Base-by-base conservation (phyloP, 2,329 filamentous ascomycete species). In the Alternaria brassicicola region DNA sequence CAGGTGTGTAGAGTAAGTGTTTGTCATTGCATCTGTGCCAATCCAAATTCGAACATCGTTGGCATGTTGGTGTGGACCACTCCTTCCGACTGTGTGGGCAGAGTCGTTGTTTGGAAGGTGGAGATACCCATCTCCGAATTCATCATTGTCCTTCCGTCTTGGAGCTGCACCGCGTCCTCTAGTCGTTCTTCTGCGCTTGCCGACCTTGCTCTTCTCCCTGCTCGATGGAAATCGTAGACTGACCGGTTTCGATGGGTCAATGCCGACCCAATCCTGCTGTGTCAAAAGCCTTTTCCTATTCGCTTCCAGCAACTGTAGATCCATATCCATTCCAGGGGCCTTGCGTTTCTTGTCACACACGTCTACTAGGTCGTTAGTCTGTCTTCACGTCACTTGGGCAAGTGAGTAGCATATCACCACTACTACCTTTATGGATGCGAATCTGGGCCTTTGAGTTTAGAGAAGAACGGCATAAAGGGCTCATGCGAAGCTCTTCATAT, bases 21-120 rank as follows among this genome's bases (percentile, higher is more conserved):
- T 71, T 47, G 66, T 67, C 62, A 74, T 66, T 55, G 73, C 76
- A 61, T 76, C 70, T 51, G 70, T 71, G 15, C 77, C 76, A 54
- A 79, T 76, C 23, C 69, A 73, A 54, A 78, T 68, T 45, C 62
- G 68, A 50, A 79, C 71, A 53, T 72, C 53, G 39, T 75, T 62
- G 26, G 49, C 28, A 31, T 56, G 43, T 42, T 60, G 54, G 25
- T 47, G 52, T 19, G 61, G 35, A 23, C 62, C 65, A 50, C 63
- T 55, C 38, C 59, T 63, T 56, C 50, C 10, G 10, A 59, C 60
- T 6, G 56, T 58, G 3, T 50, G 52, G 26, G 43, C 35, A 52
- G 56, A 38, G 4, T 30, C 15, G 25, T 46, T 52, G 41, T 39
- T 47, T 36, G 50, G 39, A 55, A 21, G 28, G n/a, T 59, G 23